Evolutionary conservation across 2,329 filamentous ascomycete genomes (phyloP).

Genomic region (Cryphonectria nitschkei): DNA sequence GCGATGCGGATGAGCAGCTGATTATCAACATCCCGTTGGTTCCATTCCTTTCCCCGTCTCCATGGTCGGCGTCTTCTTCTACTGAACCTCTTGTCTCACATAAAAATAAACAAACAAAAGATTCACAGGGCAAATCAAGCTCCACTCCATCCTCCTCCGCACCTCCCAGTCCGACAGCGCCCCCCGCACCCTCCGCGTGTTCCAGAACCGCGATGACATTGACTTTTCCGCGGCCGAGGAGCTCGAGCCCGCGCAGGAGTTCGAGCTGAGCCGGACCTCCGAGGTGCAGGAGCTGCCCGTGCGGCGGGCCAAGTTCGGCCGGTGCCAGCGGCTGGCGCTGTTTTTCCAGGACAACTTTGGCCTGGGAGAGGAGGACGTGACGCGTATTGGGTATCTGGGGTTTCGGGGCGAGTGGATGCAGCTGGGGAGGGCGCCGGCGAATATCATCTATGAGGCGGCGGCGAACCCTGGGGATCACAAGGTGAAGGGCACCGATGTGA

Average conservation of each 20-base stretch:
- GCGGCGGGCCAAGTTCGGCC: constrained; percentile 85
- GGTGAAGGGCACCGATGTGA: constrained; percentile 59
- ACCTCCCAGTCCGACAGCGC: constrained; percentile 72
- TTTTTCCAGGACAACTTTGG: constrained; percentile 94
- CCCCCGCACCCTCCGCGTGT: constrained; percentile 83
- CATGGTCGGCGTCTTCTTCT: background rate
- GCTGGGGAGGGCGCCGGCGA: constrained; percentile 78
- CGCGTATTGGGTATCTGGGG: constrained; percentile 78
- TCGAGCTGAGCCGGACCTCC: constrained; percentile 76
- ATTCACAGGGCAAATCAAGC: constrained; percentile 91
- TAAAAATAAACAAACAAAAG: background rate
- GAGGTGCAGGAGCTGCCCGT: constrained; percentile 88
- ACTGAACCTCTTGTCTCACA: background rate
- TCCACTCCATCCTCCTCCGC: constrained; percentile 86
- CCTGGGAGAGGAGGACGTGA: constrained; percentile 78
- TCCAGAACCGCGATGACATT: constrained; percentile 82
- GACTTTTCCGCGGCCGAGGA: constrained; percentile 81
- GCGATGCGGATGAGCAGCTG: constrained; percentile 91
- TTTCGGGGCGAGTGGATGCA: constrained; percentile 96
- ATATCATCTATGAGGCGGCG: constrained; percentile 91
- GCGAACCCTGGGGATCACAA: constrained; percentile 89
- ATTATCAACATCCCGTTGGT: constrained; percentile 87
- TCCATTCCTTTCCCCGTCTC: background rate
- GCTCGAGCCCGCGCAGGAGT: constrained; percentile 69
- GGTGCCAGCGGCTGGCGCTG: constrained; percentile 77